Conservation (phyloP, 306 rosid genomes). For the Begonia masoniana region DNA sequence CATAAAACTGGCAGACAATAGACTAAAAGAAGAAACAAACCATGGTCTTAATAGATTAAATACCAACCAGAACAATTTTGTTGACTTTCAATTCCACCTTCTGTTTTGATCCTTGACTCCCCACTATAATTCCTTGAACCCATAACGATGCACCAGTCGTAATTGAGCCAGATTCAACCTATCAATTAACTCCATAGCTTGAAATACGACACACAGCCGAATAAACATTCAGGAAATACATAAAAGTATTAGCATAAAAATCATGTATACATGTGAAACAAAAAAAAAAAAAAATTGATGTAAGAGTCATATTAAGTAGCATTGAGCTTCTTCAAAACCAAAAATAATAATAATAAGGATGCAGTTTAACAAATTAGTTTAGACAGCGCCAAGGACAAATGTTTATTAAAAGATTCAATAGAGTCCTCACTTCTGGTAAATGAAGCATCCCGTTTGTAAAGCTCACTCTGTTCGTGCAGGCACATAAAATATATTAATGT, state of each 20-base stretch:
- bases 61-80: slow-evolving; percentile 68
- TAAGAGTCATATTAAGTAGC: too few species aligned
- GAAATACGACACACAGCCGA: slow-evolving; percentile 15
- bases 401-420: too few species aligned
- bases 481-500: background rate
- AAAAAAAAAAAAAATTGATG: too few species aligned
- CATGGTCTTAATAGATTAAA: slow-evolving; percentile 4
- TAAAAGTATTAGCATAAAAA: background rate
- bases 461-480: background rate
- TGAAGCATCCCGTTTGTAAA: background rate
- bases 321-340: background rate
- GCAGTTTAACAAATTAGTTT: background rate
- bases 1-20: too few species aligned
- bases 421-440: too few species aligned
- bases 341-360: background rate
- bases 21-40: too few species aligned
- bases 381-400: background rate
- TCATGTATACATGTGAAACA: background rate
- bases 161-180: slow-evolving; percentile 67
- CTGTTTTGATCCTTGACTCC: slow-evolving; percentile 87
- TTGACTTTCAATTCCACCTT: slow-evolving; percentile 82
- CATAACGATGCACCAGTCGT: slow-evolving; percentile 86
- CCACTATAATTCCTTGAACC: slow-evolving; percentile 69
- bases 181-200: slow-evolving; percentile 28
- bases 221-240: slow-evolving; percentile 6